Evolutionary conservation across 2,329 filamentous ascomycete species (phyloP).

Genomic region (Aureobasidium lini): DNA sequence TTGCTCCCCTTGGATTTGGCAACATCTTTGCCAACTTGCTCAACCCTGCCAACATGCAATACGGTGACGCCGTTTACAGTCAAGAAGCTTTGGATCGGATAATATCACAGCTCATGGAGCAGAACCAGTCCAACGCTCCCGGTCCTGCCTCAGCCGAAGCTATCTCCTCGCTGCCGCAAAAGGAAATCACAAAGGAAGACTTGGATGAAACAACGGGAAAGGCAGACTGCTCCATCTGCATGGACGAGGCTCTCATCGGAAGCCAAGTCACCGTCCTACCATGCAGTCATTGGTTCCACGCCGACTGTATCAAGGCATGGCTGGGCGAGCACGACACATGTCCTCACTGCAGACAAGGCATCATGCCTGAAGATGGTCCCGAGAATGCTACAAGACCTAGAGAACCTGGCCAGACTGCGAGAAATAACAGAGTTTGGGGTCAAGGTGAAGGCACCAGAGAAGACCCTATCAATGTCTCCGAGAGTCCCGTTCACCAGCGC

Average conservation of each 20-base stretch:
- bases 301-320: slow-evolving; percentile 74
- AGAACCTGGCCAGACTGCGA: slow-evolving; percentile 23
- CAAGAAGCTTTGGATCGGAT: slow-evolving; percentile 88
- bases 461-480: slow-evolving; percentile 18
- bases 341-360: slow-evolving; percentile 63
- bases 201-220: slow-evolving; percentile 62
- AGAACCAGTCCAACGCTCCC: slow-evolving; percentile 67
- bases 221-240: slow-evolving; percentile 88
- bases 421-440: slow-evolving; percentile 21
- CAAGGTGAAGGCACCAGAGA: slow-evolving; percentile 18
- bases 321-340: slow-evolving; percentile 87
- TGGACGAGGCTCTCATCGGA: slow-evolving; percentile 69
- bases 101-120: slow-evolving; percentile 81
- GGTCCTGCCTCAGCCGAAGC: slow-evolving; percentile 71
- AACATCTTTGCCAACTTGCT: slow-evolving; percentile 41
- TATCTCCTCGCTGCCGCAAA: slow-evolving; percentile 61
- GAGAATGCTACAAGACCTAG: slow-evolving; percentile 19
- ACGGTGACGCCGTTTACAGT: slow-evolving; percentile 79
- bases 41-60: slow-evolving; percentile 32
- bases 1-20: slow-evolving; percentile 28
- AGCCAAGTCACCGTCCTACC: slow-evolving; percentile 71
- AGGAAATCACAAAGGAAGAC: slow-evolving; percentile 59
- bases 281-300: slow-evolving; percentile 92
- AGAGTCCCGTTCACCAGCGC: slow-evolving; percentile 17
- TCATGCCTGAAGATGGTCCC: slow-evolving; percentile 31